Evolutionary conservation across 2,329 filamentous ascomycete genomes (phyloP).

Genomic region (Stagonosporopsis cucurbitacearum): DNA sequence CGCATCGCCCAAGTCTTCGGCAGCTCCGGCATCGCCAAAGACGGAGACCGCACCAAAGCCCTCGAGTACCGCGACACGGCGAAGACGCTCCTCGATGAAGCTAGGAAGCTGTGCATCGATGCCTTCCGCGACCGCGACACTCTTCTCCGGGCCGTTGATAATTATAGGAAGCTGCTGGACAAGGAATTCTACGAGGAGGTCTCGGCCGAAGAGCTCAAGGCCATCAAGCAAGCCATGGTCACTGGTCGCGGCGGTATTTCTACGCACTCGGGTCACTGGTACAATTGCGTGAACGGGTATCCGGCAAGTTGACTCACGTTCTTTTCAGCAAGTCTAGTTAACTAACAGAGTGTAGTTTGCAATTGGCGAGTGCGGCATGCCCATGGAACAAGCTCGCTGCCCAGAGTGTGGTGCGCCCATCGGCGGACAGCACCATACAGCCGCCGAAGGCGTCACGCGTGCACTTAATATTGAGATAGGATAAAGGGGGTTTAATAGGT

Average conservation of each 20-base stretch:
- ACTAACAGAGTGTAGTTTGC: conserved; percentile 53
- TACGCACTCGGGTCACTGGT: conserved; percentile 65
- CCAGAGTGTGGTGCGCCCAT: conserved; percentile 47
- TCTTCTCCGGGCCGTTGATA: conserved; percentile 37
- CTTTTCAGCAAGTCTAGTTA: not conserved
- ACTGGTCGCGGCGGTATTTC: conserved; percentile 50
- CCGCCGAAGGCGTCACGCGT: not conserved
- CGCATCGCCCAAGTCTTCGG: conserved; percentile 34
- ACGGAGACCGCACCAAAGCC: conserved; percentile 17
- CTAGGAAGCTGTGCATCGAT: conserved; percentile 43
- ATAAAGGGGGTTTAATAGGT: not conserved
- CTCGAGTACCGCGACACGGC: conserved; percentile 24
- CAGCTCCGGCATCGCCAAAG: conserved; percentile 22
- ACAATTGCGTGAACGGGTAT: conserved; percentile 63
- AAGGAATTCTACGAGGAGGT: conserved; percentile 51
- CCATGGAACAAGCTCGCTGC: conserved; percentile 67
- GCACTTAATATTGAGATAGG: not conserved
- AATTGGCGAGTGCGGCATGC: conserved; percentile 70
- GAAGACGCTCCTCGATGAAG: conserved; percentile 32
- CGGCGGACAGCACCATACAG: not conserved
- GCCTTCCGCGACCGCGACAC: conserved; percentile 36
- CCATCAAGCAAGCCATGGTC: conserved; percentile 58
- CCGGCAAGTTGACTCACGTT: conserved; percentile 44
- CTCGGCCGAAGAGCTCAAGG: conserved; percentile 52
- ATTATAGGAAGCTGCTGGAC: conserved; percentile 36